Evolutionary conservation across 371 early-diverging fungal genomes (phyloP), one percentile per base, ranked within the genome.

Genomic region (Mortierella sp.): DNA sequence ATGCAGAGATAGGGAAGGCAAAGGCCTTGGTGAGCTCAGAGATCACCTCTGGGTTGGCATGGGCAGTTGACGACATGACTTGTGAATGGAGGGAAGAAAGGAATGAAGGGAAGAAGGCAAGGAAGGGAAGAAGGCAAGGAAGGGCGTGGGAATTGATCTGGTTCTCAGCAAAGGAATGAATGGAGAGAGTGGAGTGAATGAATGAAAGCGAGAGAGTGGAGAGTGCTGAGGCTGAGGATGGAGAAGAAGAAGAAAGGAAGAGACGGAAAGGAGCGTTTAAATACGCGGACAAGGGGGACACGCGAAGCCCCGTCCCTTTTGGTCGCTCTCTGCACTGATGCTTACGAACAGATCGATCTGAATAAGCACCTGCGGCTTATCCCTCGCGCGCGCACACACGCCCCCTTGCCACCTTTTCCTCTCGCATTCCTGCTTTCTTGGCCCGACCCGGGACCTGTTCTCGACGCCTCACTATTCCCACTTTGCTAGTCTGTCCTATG

Each of bases 1-100:
- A 82, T 13, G 86, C 79, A 43, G 82, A 73, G 77, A 77, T 79
- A 14, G 86, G 86, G 44, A 86, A 77, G 24, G 82, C 80, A 69
- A 86, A 86, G 50, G 72, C 80, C 54, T 79, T 71, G 24, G 77
- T 72, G 72, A 86, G 79, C 34, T 50, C 72, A 24, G 69, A 28
- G 34, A 78, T 86, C 40, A 73, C 69, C 44, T 74, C 73, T 26
- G 71, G 73, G 19, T 76, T 44, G 3, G 74, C 75, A 37, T 80
- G 54, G 14, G 73, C 24, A 9, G 69, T 54, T 0, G 40, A 9
- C 19, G 75, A 64, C 79, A 79, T 82, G 40, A 71, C 14, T 67
- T 51, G 19, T 9, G 50, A 37, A 34, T 14, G 16, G 6, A 44
- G 37, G 55, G 24, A 51, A n/a, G 57, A 37, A n/a, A 31, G 34